Base-by-base conservation (phyloP, 768 basidiomycete genomes). In the Strobilomyces dryophilus region DNA sequence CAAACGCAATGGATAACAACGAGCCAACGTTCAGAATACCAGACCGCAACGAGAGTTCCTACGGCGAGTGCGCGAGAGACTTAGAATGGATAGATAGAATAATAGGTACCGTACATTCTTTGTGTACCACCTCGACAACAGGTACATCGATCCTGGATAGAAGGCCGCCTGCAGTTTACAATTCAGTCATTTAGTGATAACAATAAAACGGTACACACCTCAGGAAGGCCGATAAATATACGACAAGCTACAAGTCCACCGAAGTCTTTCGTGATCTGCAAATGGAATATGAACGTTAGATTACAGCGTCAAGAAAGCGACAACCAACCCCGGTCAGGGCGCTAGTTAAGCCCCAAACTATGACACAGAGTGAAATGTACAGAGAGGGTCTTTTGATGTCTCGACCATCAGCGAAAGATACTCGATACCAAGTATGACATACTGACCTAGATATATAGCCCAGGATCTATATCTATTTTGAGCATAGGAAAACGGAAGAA, bases 1-100 rank as follows among this genome's bases (percentile, higher is more conserved):
- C 84, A 59, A 86, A 85, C 4, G 85, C 84, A 60, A 84, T 84
- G 5, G 83, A 83, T 39, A 85, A 75, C 7, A 85, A 69, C 7
- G 83, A 62, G 4, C 84, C 84, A 15, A 74, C 75, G 58, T 79
- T 85, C 0, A 88, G 70, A 31, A 85, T 71, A 1, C 83, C 82
- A 3, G 79, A 78, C 32, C 84, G 79, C 52, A 86, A 77, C 0
- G 83, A 79, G 20, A 87, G 70, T 69, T 87, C 84, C 81, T 85
- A 32, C 2, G 42, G 49, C 26, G 4, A 2, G 1, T 8, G 10
- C 24, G 8, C 0, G 26, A 1, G 11, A 21, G 8, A 10, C n/a
- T 20, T 8, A 10, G 20, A 31, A 17, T 2, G 11, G 14, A 24
- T 1, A 29, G 5, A 27, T 8, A 8, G 10, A 2, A 4, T 2